Evolutionary conservation across 306 rosid genomes (phyloP).

Genomic region (Cicer yamashitae): DNA sequence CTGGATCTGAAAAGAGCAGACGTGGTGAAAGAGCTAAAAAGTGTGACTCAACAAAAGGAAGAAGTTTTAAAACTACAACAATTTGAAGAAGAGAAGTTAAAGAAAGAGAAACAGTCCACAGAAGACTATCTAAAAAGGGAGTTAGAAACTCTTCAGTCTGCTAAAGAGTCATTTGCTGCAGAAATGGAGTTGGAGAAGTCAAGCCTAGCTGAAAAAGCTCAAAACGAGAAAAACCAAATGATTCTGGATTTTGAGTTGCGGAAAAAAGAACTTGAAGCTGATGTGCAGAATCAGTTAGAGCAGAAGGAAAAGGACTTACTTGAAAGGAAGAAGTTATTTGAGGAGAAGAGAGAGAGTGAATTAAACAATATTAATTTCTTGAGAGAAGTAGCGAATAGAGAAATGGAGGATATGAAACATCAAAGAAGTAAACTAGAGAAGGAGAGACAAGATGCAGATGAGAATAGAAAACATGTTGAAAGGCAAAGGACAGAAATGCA

Average conservation of each 20-base stretch:
- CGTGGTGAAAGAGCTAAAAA: conserved; percentile 71
- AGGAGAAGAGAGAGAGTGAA: conserved; percentile 80
- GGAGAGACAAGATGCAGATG: conserved; percentile 75
- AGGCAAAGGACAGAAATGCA: conserved; percentile 81
- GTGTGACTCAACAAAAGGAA: conserved; percentile 67
- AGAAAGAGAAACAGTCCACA: conserved; percentile 64
- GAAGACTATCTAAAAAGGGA: conserved; percentile 71
- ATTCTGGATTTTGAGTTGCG: conserved; percentile 74
- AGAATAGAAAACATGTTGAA: conserved; percentile 72
- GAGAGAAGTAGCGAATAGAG: conserved; percentile 83
- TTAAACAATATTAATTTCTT: conserved; percentile 70
- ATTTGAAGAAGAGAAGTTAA: conserved; percentile 78
- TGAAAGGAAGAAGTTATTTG: conserved; percentile 69
- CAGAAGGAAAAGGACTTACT: conserved; percentile 73
- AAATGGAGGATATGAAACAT: conserved; percentile 84
- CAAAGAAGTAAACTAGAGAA: conserved; percentile 75
- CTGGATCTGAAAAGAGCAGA: conserved; percentile 86
- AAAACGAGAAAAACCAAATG: conserved; percentile 77
- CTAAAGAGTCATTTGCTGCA: conserved; percentile 80
- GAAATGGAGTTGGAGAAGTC: conserved; percentile 79
- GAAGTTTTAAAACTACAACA: conserved; percentile 69
- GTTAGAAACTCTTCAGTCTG: conserved; percentile 72
- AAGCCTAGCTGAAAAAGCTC: conserved; percentile 69
- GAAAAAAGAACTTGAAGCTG: conserved; percentile 78
- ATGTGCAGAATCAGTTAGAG: conserved; percentile 80